Evolutionary conservation across 306 rosid species (phyloP).

Genomic region (Medicago arabica): DNA sequence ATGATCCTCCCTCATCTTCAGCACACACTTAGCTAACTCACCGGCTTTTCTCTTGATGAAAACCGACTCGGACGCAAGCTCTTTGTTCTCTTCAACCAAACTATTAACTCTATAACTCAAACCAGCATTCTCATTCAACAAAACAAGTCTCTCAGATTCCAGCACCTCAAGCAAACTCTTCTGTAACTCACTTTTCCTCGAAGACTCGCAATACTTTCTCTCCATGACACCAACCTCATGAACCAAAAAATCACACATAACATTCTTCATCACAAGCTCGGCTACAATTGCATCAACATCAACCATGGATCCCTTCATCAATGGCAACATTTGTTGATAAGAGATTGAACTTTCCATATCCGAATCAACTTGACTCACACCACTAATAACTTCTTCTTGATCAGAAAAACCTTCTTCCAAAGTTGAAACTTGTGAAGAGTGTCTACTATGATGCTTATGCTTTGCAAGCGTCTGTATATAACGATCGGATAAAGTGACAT

Average conservation of each 20-base stretch:
- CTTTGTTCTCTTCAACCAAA: constrained; percentile 80
- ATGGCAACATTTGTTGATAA: constrained; percentile 51
- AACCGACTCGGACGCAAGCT: constrained; percentile 67
- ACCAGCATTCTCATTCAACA: constrained; percentile 83
- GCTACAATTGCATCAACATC: constrained; percentile 56
- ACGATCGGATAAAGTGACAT: constrained; percentile 78
- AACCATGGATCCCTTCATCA: neutral
- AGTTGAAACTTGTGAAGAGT: constrained; percentile 65
- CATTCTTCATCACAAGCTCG: constrained; percentile 80
- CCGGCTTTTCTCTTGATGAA: constrained; percentile 75
- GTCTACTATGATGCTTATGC: constrained; percentile 52
- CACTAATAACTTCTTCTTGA: constrained; percentile 54
- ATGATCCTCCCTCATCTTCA: constrained; percentile 85
- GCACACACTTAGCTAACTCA: constrained; percentile 79
- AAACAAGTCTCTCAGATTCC: constrained; percentile 88
- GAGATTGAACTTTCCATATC: constrained; percentile 84
- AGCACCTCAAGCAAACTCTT: constrained; percentile 88
- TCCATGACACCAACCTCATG: constrained; percentile 67
- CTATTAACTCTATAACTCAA: constrained; percentile 63
- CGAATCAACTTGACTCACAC: constrained; percentile 61
- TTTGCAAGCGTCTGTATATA: constrained; percentile 73
- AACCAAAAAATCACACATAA: constrained; percentile 61
- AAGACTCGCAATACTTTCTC: constrained; percentile 60
- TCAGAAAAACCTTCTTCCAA: constrained; percentile 54
- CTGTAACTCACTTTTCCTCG: constrained; percentile 78